phyloP scores from a whole-genome alignment of 2,329 filamentous ascomycete species.

The Penicillium sp. region DNA sequence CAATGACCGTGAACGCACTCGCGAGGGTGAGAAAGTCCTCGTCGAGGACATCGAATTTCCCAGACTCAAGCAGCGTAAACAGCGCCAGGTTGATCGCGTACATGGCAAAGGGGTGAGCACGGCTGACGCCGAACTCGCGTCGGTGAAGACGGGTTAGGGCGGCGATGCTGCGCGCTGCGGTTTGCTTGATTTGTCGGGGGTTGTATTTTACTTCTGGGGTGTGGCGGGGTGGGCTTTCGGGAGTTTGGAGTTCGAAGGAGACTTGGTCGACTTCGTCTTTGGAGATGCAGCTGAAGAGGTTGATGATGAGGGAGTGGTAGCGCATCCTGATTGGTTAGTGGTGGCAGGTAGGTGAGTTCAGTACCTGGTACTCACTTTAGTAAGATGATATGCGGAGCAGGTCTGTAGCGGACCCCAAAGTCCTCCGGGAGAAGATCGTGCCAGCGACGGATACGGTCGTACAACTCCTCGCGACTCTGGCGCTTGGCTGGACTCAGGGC shows the following conservation, averaged over 20 bases:
- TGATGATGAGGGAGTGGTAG: conserved; percentile 35
- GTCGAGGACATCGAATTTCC: conserved; percentile 34
- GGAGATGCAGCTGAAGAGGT: conserved; percentile 33
- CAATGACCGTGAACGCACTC: conserved; percentile 34
- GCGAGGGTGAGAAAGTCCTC: conserved; percentile 35
- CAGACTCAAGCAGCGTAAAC: conserved; percentile 33
- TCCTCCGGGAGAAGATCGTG: conserved; percentile 28
- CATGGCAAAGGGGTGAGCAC: conserved; percentile 38
- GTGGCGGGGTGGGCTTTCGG: conserved; percentile 27
- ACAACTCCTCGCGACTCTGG: conserved; percentile 29
- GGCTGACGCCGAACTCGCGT: conserved; percentile 34
- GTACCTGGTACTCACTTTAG: conserved; percentile 23
- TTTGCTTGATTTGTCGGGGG: conserved; percentile 22
- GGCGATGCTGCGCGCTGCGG: conserved; percentile 33
- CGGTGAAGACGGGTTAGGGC: conserved; percentile 30
- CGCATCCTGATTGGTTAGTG: conserved; percentile 30
- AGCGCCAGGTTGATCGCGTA: conserved; percentile 40
- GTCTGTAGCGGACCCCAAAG: conserved; percentile 27
- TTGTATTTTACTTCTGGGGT: conserved; percentile 23
- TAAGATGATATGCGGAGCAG: conserved; percentile 35
- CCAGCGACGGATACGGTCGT: conserved; percentile 32
- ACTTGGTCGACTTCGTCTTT: conserved; percentile 16
- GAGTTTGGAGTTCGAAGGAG: conserved; percentile 26
- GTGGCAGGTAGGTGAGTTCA: background rate
- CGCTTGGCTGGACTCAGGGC: conserved; percentile 11